A percentile compares a stretch with the other conserved stretches of the same genome.
Evolutionary conservation across 768 basidiomycete genomes (phyloP).

Genomic region (Leccinellum rugosiceps): DNA sequence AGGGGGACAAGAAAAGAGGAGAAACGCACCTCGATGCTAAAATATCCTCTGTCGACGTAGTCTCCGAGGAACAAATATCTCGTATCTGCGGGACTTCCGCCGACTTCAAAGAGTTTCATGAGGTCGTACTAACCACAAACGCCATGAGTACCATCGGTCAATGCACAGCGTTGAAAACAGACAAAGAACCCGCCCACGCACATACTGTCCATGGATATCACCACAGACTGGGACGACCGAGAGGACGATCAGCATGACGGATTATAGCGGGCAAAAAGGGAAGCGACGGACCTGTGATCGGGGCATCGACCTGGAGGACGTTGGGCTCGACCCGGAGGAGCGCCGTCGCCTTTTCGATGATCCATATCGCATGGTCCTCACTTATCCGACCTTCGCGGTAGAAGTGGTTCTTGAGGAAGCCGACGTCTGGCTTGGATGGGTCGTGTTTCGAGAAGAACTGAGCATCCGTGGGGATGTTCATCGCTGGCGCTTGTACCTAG

Average conservation of each 20-base stretch:
- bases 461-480: constrained; percentile 84
- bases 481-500: constrained; percentile 97
- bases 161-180: constrained; percentile 9
- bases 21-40: constrained; percentile 77
- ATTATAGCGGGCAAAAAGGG: not conserved
- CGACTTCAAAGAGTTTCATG: constrained; percentile 95
- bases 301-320: constrained; percentile 91
- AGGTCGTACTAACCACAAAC: constrained; percentile 66
- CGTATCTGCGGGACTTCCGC: constrained; percentile 91
- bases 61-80: constrained; percentile 91
- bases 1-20: no score
- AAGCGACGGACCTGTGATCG: constrained; percentile 76
- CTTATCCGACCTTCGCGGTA: constrained; percentile 93
- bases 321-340: constrained; percentile 83
- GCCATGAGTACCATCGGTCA: constrained; percentile 11
- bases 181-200: constrained; percentile 38
- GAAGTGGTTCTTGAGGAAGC: constrained; percentile 98
- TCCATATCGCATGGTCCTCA: constrained; percentile 94
- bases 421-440: constrained; percentile 88
- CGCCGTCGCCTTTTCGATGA: constrained; percentile 84
- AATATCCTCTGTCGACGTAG: constrained; percentile 92
- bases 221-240: constrained; percentile 98
- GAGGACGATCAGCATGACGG: constrained; percentile 3
- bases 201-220: constrained; percentile 99
- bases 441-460: constrained; percentile 90